Percentiles rank a stretch among this genome's conserved stretches.
These are phyloP conservation scores for Agastache rugosa DNA, from an alignment of 257 asterid species.

Conservation along the genomic window DNA sequence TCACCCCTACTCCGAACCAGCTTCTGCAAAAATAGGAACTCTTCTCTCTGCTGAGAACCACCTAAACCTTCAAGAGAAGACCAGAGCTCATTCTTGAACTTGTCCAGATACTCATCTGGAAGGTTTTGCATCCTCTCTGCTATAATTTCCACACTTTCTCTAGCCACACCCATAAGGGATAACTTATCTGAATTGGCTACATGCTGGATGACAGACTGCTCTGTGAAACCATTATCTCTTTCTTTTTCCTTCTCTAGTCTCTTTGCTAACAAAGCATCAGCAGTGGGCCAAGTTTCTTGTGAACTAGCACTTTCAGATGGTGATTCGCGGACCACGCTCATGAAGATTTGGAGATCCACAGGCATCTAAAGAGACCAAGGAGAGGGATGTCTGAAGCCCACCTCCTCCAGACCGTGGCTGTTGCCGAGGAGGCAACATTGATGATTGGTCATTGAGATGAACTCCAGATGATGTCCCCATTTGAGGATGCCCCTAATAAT, in stretches of 20 bases:
- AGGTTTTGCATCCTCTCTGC: constrained; percentile 89
- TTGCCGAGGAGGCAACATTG: constrained; percentile 97
- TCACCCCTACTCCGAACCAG: constrained; percentile 81
- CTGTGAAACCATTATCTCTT: constrained; percentile 71
- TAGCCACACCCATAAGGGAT: constrained; percentile 77
- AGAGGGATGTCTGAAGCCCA: constrained; percentile 68
- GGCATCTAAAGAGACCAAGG: constrained; percentile 80
- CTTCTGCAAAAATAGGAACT: constrained; percentile 82
- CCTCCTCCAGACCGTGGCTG: constrained; percentile 80
- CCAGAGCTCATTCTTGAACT: constrained; percentile 82
- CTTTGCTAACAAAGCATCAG: constrained; percentile 68
- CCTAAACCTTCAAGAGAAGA: constrained; percentile 89
- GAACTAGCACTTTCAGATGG: constrained; percentile 98
- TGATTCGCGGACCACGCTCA: constrained; percentile 81
- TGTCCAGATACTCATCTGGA: constrained; percentile 81
- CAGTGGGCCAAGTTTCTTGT: constrained; percentile 90
- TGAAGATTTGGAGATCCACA: constrained; percentile 82
- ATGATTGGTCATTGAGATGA: constrained; percentile 67
- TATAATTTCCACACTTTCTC: constrained; percentile 73
- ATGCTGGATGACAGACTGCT: constrained; percentile 75
- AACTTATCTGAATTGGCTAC: constrained; percentile 70
- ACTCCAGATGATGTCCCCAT: constrained; percentile 82
- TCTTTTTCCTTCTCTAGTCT: constrained; percentile 71
- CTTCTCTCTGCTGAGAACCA: constrained; percentile 85
- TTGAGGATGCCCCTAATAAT: constrained; percentile 31